Percentiles rank a stretch among this genome's conserved stretches.
These are phyloP conservation scores for Acephala macrosclerotiorum DNA, from an alignment of 2,329 filamentous ascomycete genomes.

Conservation along the genomic window DNA sequence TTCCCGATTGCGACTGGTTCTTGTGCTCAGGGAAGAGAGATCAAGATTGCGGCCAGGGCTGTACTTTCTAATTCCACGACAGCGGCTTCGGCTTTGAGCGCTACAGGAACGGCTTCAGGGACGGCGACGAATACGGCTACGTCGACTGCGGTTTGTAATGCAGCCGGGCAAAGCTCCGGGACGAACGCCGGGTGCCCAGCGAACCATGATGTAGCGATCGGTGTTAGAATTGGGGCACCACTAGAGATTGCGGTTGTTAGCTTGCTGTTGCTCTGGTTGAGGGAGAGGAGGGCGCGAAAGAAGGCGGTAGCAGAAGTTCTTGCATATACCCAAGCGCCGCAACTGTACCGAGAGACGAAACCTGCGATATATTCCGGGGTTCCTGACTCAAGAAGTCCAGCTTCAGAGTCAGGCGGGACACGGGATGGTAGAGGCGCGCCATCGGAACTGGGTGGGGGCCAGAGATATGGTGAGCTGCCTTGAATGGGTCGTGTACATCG, in stretches of 20 bases:
- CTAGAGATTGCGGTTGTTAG: conserved; percentile 3
- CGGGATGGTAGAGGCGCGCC: not conserved
- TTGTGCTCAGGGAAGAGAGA: conserved; percentile 3
- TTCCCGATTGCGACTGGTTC: conserved; percentile 11
- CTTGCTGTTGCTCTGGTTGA: conserved; percentile 13
- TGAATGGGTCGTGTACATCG: not conserved
- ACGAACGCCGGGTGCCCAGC: not conserved
- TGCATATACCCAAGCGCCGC: not conserved
- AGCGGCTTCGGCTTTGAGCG: not conserved
- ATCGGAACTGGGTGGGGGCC: conserved; percentile 4
- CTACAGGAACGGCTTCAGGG: not conserved
- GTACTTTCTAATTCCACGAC: conserved; percentile 9
- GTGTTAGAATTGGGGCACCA: conserved; percentile 13
- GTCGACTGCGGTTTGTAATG: not conserved
- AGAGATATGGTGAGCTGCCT: conserved; percentile 8
- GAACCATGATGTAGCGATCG: conserved; percentile 16
- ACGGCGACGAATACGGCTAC: not conserved
- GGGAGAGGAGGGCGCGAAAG: conserved; percentile 15
- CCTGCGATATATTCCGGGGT: not conserved
- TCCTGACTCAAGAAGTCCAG: not conserved
- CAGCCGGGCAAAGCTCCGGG: not conserved
- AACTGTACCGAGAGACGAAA: not conserved
- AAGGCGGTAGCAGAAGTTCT: not conserved
- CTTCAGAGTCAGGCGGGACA: no score
- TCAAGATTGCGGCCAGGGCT: conserved; percentile 5